Base-by-base conservation (phyloP, 257 asterid genomes). In the Jacaranda mimosifolia region DNA sequence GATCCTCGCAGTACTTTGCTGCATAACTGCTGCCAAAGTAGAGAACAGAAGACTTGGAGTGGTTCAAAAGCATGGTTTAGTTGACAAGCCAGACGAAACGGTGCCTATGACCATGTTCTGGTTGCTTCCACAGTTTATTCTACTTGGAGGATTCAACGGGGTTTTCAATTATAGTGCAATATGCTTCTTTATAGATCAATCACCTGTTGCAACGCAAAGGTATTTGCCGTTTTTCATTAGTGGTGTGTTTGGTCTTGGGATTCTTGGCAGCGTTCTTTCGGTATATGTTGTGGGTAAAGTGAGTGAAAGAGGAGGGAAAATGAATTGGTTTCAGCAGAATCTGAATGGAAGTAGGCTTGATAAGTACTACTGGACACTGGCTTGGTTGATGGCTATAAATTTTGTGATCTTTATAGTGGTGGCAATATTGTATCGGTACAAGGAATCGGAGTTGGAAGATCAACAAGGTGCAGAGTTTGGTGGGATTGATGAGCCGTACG, bases 11-110 rank as follows among this genome's bases (percentile, higher is more conserved):
- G 56, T 80, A 12, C 80, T 88, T 3, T 85, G 92, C 69, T 87
- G 91, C 80, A 77, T 91, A 5, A 81, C 82, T 0, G 89, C 92
- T 9, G 92, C 92, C 9, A 78, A 64, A 59, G 91, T 86, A 14
- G 96, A 89, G 76, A n/a, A 63, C 6, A 79, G 75, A 9, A 85
- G 90, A 68, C 85, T 86, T 0, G 64, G 77, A 0, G 75, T 86
- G 36, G 88, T 86, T 0, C 68, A 43, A 21, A 73, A n/a, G 53
- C 85, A 84, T 14, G 87, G 81, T 0, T 63, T 82, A 42, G 82
- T 84, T 0, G 88, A 84, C 63, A 84, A 82, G 78, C 86, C 86
- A 0, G 86, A 85, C 1, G 80, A 59, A 43, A 80, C 39, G 2
- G 74, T 82, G 51, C 88, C 85, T 0, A 84, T 87, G 91, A 79